phyloP scores from a whole-genome alignment of 352 stramenopile genomes.

The Phytophthora cactorum region DNA sequence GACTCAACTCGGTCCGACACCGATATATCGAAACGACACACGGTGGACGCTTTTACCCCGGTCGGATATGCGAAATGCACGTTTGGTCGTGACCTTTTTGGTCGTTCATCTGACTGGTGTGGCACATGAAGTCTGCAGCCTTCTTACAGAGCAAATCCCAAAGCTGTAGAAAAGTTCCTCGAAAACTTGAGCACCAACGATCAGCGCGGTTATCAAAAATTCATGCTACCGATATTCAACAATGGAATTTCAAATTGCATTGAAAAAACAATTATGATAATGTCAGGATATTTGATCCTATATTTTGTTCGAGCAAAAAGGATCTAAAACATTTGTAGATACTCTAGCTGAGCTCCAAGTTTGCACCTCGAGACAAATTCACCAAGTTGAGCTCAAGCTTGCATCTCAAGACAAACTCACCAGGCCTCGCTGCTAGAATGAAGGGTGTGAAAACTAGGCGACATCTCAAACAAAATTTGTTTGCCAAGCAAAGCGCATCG shows the following conservation, averaged over 20 bases:
- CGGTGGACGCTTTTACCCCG: not conserved
- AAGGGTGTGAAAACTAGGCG: not conserved
- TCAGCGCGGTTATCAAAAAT: constrained; percentile 1
- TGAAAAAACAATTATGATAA: no score
- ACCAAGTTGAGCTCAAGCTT: no score
- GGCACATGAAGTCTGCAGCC: constrained; percentile 13
- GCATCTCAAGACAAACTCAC: no score
- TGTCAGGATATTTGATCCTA: no score
- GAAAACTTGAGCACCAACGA: constrained; percentile 17
- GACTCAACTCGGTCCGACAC: no score
- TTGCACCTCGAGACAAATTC: no score
- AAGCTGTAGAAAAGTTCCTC: constrained; percentile 8
- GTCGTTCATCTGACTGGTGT: not conserved
- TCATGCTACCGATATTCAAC: not conserved
- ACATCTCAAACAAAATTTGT: not conserved
- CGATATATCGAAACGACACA: no score
- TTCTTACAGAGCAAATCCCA: constrained; percentile 4
- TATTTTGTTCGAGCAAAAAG: no score
- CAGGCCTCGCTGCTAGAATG: not conserved
- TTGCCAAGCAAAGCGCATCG: constrained; percentile 11
- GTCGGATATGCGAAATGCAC: constrained; percentile 22
- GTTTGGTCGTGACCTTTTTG: not conserved
- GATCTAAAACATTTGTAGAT: no score
- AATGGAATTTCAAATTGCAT: not conserved
- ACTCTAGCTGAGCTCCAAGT: no score